phyloP scores from a whole-genome alignment of 2,329 filamentous ascomycete genomes.

The Peltaster fructicola region DNA sequence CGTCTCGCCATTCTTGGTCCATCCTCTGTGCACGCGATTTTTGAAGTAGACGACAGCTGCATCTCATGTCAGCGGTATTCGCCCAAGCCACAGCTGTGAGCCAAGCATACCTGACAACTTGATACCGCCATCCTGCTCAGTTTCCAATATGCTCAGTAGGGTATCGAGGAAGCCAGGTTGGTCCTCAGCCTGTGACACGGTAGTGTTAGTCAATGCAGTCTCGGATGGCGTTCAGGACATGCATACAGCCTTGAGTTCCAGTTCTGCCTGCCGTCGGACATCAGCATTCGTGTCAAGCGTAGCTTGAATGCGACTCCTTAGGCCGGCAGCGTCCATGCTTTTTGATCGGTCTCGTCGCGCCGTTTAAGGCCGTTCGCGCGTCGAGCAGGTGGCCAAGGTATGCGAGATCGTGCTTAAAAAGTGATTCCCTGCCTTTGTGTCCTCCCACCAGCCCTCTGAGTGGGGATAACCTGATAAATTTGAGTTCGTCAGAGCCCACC shows the following conservation, averaged over 20 bases:
- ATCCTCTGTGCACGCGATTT: conserved; percentile 87
- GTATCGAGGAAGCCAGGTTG: conserved; percentile 80
- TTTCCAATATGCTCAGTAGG: conserved; percentile 75
- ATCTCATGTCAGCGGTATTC: conserved; percentile 4
- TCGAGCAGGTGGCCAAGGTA: too few species aligned
- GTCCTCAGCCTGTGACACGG: conserved; percentile 55
- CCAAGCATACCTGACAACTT: conserved; percentile 67
- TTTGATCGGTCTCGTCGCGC: too few species aligned
- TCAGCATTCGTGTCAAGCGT: conserved; percentile 61
- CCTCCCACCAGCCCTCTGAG: too few species aligned
- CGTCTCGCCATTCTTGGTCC: conserved; percentile 61
- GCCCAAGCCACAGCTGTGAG: background rate
- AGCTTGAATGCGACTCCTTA: conserved; percentile 60
- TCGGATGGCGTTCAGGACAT: conserved; percentile 1
- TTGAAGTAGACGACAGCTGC: conserved; percentile 93
- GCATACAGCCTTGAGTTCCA: conserved; percentile 65
- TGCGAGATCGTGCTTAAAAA: too few species aligned
- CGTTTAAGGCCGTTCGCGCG: too few species aligned
- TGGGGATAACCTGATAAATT: too few species aligned
- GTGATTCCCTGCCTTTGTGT: too few species aligned
- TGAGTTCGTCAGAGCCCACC: too few species aligned
- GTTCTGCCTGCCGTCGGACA: conserved; percentile 57
- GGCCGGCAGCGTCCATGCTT: conserved; percentile 56
- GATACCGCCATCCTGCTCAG: conserved; percentile 69
- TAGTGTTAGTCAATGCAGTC: conserved; percentile 4